phyloP scores from a whole-genome alignment of 768 basidiomycete species.

The Russula earlei region DNA sequence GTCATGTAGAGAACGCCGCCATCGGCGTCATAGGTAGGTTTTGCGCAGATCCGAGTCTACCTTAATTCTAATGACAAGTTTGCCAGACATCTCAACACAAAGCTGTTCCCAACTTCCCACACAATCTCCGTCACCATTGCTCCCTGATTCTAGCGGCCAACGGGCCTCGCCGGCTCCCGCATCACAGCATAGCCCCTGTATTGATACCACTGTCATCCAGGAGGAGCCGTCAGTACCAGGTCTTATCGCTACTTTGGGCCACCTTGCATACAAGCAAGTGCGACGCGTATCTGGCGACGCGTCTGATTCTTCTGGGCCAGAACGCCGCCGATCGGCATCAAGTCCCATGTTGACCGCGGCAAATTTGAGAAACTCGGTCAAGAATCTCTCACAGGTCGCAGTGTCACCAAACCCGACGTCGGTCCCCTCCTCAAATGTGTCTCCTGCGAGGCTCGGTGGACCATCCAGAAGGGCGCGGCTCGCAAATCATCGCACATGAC shows the following conservation, averaged over 20 bases:
- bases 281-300: not conserved
- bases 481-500: slow-evolving; percentile 63
- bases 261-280: slow-evolving; percentile 3
- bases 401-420: slow-evolving; percentile 41
- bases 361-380: slow-evolving; percentile 13
- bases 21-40: slow-evolving; percentile 18
- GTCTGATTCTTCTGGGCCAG: not conserved
- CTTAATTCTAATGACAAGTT: not conserved
- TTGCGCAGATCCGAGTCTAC: not conserved
- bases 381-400: slow-evolving; percentile 12
- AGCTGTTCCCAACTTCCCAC: not conserved
- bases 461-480: slow-evolving; percentile 47
- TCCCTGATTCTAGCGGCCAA: not conserved
- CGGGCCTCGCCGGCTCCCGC: not conserved
- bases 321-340: not conserved
- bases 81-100: not conserved
- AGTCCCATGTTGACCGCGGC: not conserved
- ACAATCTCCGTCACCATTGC: not conserved
- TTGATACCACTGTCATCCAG: not conserved
- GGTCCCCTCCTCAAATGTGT: slow-evolving; percentile 47
- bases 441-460: slow-evolving; percentile 60
- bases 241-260: not conserved
- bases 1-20: slow-evolving; percentile 5
- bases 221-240: not conserved
- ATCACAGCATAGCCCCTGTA: not conserved